Conservation (phyloP, 345 rosid genomes). For the Populus ilicifolia region DNA sequence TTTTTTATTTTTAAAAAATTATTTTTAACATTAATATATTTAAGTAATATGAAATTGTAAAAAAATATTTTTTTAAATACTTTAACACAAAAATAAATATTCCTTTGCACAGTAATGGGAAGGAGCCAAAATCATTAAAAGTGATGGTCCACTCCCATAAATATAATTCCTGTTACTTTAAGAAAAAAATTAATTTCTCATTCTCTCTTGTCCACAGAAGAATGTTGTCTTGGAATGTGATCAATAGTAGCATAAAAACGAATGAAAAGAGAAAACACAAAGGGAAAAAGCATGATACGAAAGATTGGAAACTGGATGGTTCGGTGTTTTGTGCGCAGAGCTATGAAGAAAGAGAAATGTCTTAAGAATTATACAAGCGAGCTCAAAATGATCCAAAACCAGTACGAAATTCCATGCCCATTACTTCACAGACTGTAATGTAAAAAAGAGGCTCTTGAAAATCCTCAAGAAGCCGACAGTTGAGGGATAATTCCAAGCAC, state of each 20-base stretch:
- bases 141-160: neutral
- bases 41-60: too few species aligned
- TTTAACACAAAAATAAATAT: too few species aligned
- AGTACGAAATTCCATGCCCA: slow-evolving; percentile 32
- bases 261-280: neutral
- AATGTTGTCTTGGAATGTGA: slow-evolving; percentile 14
- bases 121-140: neutral
- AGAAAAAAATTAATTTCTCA: neutral
- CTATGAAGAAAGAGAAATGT: neutral
- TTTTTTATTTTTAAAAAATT: too few species aligned
- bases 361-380: too few species aligned
- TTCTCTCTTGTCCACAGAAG: slow-evolving; percentile 14
- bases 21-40: too few species aligned
- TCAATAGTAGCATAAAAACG: neutral
- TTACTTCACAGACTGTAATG: slow-evolving; percentile 50
- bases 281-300: neutral
- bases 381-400: slow-evolving; percentile 19
- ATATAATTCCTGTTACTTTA: too few species aligned
- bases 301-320: slow-evolving; percentile 15
- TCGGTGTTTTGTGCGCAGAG: neutral
- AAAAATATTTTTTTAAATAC: too few species aligned
- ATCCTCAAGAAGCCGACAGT: too few species aligned
- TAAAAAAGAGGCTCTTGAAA: too few species aligned
- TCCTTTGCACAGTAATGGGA: too few species aligned
- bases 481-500: slow-evolving; percentile 47